Conservation (phyloP, 345 rosid species). For the Citrus glauca region DNA sequence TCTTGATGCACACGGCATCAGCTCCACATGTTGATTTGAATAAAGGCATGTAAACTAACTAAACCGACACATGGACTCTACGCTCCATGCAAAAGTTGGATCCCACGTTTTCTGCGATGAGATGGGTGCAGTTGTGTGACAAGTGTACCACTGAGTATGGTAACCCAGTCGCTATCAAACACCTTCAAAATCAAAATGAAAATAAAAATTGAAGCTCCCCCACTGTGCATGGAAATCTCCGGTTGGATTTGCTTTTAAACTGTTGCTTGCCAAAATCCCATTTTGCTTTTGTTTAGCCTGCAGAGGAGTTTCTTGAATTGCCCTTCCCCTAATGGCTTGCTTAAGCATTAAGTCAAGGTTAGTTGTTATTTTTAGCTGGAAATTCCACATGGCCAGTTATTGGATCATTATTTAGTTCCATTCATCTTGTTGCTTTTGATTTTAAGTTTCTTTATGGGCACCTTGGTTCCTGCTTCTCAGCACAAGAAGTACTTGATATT, state of each 20-base stretch:
- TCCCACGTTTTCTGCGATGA: not conserved
- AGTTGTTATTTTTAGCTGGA: not conserved
- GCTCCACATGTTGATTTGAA: not conserved
- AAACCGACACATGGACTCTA: not conserved
- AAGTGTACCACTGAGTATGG: not conserved
- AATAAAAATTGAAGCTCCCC: not conserved
- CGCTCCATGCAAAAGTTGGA: not conserved
- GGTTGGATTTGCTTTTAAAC: not conserved
- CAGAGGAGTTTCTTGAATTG: not conserved
- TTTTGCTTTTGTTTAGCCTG: not conserved
- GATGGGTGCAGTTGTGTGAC: not conserved
- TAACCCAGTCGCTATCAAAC: not conserved
- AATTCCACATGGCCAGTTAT: not conserved
- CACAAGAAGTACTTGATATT: slow-evolving; percentile 22
- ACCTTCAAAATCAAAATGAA: not conserved
- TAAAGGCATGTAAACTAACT: not conserved
- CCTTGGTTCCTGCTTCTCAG: slow-evolving; percentile 7
- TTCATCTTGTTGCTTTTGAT: not conserved
- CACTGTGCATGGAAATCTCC: not conserved
- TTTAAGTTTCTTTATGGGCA: slow-evolving; percentile 26
- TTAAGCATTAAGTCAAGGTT: not conserved
- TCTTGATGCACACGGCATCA: not conserved
- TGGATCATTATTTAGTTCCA: slow-evolving; percentile 3
- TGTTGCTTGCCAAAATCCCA: not conserved
- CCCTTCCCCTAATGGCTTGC: not conserved